Base-by-base conservation (phyloP, 208 protist species). In the Crithidia sp. region DNA sequence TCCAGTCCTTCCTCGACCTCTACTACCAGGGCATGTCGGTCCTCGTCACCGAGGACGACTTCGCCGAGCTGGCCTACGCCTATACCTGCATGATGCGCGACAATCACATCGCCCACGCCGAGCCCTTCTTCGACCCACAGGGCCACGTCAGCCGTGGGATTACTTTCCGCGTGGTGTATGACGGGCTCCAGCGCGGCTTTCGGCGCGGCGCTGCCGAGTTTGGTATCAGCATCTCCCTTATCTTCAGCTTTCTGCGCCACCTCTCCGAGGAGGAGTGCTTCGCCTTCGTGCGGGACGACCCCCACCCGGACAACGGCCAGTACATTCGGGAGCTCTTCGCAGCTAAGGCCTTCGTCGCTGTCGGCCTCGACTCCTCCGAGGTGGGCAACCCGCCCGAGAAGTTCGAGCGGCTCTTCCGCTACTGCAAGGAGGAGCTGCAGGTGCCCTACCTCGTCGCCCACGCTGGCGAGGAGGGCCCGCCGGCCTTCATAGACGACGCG, bases 51-150 rank as follows among this genome's bases (percentile, higher is more conserved):
- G 76, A 85, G 74, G 76, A 83, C 6, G 85, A 90, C 73, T 90
- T 90, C 40, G 78, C 62, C 37, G 82, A 78, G 19, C 76, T 90
- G 17, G 69, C 83, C 43, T 88, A 81, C 55, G 68, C 71, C 40
- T 90, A 90, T 54, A 76, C 79, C n/a, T 40, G 65, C 43, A 69
- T 73, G 66, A 77, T 82, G 75, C 65, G 75, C 70, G 73, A 59
- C 8, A 66, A 76, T 13, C 17, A 69, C 40, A 57, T 90, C n/a
- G 19, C 41, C 52, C 82, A 90, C 55, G 71, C 81, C 12, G 85
- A 90, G 76, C 67, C 76, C 39, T 88, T 90, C 57, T 90, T 90
- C 37, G 85, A 90, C 50, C 83, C 83, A 2, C 85, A 90, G 67
- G 77, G 76, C 9, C 85, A 90, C 74, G 59, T 77, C 17, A 52